phyloP scores from a whole-genome alignment of 2,329 filamentous ascomycete genomes.

The Alternaria panax region DNA sequence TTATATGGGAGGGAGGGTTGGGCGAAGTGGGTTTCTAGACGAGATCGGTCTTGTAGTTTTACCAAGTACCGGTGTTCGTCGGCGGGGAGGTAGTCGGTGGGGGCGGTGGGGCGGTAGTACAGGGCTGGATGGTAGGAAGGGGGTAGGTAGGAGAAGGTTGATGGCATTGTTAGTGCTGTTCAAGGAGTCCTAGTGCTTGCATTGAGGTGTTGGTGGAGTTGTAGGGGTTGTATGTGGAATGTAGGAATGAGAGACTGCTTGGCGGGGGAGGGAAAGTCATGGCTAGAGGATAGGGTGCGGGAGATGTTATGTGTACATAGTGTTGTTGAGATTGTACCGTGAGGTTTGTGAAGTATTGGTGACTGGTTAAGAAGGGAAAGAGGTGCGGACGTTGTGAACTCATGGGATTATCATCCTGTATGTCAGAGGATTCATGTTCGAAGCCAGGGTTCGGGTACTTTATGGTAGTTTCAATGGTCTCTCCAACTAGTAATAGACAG shows the following conservation, averaged over 20 bases:
- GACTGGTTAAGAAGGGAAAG: not conserved
- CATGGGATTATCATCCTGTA: not conserved
- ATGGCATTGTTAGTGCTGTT: not conserved
- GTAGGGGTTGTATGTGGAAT: not conserved
- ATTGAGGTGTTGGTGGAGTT: not conserved
- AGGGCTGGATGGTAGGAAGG: not conserved
- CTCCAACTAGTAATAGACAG: not conserved
- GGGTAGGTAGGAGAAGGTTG: not conserved
- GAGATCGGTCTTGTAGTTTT: slow-evolving; percentile 6
- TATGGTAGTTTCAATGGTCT: not conserved
- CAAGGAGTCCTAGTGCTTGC: not conserved
- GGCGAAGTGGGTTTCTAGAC: slow-evolving; percentile 12
- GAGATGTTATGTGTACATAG: not conserved
- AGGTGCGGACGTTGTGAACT: not conserved
- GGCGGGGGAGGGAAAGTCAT: not conserved
- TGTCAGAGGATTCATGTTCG: not conserved
- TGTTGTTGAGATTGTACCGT: not conserved
- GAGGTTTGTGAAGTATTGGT: not conserved
- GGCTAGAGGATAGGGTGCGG: not conserved
- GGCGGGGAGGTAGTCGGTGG: slow-evolving; percentile 9
- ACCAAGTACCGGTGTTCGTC: slow-evolving; percentile 15
- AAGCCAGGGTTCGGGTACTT: not conserved
- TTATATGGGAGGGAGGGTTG: not conserved
- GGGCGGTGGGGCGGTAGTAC: not conserved
- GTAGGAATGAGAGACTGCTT: not conserved